Evolutionary conservation across 2,329 filamentous ascomycete species (phyloP).

Genomic region (Cordyceps farinosa): DNA sequence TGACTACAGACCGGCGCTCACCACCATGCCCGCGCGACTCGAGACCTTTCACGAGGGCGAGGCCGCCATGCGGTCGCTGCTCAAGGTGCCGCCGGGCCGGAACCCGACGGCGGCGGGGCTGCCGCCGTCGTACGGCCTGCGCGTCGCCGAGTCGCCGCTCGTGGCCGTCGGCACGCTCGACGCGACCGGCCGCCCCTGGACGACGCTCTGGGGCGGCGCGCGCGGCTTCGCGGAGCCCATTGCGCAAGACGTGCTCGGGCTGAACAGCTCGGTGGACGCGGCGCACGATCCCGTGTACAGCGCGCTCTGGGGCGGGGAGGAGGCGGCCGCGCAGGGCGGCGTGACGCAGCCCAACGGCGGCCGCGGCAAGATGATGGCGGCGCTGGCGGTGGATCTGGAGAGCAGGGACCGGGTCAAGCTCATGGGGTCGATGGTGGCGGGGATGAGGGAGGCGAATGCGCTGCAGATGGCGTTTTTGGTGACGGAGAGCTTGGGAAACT

Average conservation of each 20-base stretch:
- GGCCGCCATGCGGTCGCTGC: conserved; percentile 57
- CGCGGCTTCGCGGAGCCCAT: conserved; percentile 63
- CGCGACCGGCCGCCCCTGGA: conserved; percentile 64
- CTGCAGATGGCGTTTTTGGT: conserved; percentile 63
- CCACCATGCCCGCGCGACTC: conserved; percentile 28
- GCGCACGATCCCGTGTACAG: conserved; percentile 66
- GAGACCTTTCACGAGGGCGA: conserved; percentile 63
- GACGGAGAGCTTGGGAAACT: conserved; percentile 73
- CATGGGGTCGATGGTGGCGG: conserved; percentile 65
- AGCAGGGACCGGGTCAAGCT: conserved; percentile 68
- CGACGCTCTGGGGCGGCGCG: conserved; percentile 72
- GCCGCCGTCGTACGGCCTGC: conserved; percentile 55
- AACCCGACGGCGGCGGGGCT: conserved; percentile 68
- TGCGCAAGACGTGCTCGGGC: conserved; percentile 59
- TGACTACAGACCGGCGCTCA: neutral
- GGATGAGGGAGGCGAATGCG: conserved; percentile 44
- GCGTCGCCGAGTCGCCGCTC: conserved; percentile 61
- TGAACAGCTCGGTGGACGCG: conserved; percentile 59
- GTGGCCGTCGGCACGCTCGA: conserved; percentile 73
- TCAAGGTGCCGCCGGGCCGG: conserved; percentile 52
- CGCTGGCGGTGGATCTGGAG: conserved; percentile 53
- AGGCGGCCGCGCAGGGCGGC: conserved; percentile 18
- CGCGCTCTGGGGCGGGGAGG: conserved; percentile 47
- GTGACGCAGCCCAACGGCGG: conserved; percentile 39
- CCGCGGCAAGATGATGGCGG: conserved; percentile 40